Conservation (phyloP, 2,329 filamentous ascomycete genomes). For the Lojkania enalia region DNA sequence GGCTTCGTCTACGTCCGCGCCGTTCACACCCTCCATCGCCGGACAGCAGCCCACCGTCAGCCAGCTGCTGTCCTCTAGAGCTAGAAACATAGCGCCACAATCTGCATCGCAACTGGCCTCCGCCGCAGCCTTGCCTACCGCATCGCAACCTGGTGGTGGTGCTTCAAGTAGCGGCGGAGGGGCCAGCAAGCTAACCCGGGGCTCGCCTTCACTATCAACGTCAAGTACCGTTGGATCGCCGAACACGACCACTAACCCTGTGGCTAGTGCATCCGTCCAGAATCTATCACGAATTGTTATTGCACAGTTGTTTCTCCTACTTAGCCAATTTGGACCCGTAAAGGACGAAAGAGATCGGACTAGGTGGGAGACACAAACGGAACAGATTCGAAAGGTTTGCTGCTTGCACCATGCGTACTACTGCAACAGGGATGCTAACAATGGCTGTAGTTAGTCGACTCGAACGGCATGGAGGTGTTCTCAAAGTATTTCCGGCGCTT, state of each 20-base stretch:
- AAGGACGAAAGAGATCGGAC: constrained; percentile 89
- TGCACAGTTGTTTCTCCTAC: constrained; percentile 90
- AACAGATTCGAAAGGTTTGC: constrained; percentile 87
- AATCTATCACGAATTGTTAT: constrained; percentile 86
- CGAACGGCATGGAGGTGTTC: constrained; percentile 99
- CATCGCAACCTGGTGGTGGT: constrained; percentile 55
- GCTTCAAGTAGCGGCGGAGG: constrained; percentile 58
- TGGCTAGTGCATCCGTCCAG: constrained; percentile 48
- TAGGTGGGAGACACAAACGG: constrained; percentile 91
- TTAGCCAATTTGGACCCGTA: constrained; percentile 72
- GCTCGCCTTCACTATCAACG: constrained; percentile 62
- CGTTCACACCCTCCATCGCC: constrained; percentile 58
- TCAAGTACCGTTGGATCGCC: constrained; percentile 59
- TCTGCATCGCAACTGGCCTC: constrained; percentile 59
- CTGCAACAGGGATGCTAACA: constrained; percentile 20
- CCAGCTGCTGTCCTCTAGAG: constrained; percentile 60
- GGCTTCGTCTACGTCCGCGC: constrained; percentile 57
- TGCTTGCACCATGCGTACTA: neutral
- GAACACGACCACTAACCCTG: constrained; percentile 54
- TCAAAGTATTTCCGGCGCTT: constrained; percentile 93
- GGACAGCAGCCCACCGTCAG: constrained; percentile 58
- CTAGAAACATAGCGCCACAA: constrained; percentile 59
- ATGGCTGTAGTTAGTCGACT: constrained; percentile 76
- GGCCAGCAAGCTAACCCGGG: constrained; percentile 60
- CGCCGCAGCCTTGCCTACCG: constrained; percentile 56